Percentiles rank a stretch among this genome's conserved stretches.
Conservation (phyloP, 2,329 filamentous ascomycete species). For the Rhinocladiella similis region DNA sequence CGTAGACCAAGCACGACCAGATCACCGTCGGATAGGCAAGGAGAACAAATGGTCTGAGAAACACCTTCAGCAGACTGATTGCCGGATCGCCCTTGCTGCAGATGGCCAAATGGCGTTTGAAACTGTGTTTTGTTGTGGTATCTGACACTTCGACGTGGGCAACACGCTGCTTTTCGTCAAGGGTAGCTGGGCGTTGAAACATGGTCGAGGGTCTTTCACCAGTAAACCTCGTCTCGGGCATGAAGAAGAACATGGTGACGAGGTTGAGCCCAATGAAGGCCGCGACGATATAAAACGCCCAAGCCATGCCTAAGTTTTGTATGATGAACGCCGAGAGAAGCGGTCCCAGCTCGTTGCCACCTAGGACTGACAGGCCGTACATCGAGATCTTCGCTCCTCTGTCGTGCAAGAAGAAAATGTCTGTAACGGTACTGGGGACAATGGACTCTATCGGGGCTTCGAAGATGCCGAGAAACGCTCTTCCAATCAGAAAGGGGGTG, state of each 20-base stretch:
- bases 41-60: too few species aligned
- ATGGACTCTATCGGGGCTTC: slow-evolving; percentile 54
- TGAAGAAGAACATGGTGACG: slow-evolving; percentile 1
- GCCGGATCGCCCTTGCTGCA: too few species aligned
- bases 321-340: slow-evolving; percentile 3
- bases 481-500: slow-evolving; percentile 32
- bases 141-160: too few species aligned
- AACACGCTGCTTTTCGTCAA: too few species aligned
- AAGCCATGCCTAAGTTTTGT: not conserved
- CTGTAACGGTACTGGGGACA: slow-evolving; percentile 55
- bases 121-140: too few species aligned
- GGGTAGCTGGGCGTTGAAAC: too few species aligned
- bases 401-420: slow-evolving; percentile 65
- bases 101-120: too few species aligned
- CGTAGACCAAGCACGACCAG: slow-evolving; percentile 23
- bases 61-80: too few species aligned
- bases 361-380: slow-evolving; percentile 1
- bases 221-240: slow-evolving; percentile 1
- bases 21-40: too few species aligned
- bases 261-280: not conserved
- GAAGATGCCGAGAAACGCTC: slow-evolving; percentile 50
- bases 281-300: slow-evolving; percentile 3
- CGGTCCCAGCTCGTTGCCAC: slow-evolving; percentile 2
- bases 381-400: slow-evolving; percentile 48
- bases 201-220: too few species aligned